phyloP scores from a whole-genome alignment of 345 rosid genomes.

The Camelina laxa region DNA sequence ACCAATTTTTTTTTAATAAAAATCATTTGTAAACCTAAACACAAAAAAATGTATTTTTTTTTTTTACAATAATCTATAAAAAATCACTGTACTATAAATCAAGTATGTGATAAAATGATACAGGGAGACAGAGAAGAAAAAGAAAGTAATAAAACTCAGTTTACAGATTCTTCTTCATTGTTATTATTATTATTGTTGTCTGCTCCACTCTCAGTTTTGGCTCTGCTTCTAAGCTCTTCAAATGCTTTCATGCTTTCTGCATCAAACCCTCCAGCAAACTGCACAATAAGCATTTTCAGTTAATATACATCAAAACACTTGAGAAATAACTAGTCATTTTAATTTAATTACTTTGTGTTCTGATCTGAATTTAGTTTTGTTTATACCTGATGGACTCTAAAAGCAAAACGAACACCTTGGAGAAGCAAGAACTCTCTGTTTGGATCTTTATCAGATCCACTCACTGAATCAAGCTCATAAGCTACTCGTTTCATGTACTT shows the following conservation, averaged over 20 bases:
- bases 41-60: neutral
- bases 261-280: slow-evolving; percentile 99
- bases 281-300: slow-evolving; percentile 35
- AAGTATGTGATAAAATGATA: slow-evolving; percentile 34
- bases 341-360: neutral
- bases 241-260: slow-evolving; percentile 99
- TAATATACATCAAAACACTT: neutral
- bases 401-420: slow-evolving; percentile 95
- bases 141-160: slow-evolving; percentile 33
- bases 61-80: slow-evolving; percentile 16
- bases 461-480: slow-evolving; percentile 76
- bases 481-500: slow-evolving; percentile 97
- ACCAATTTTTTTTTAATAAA: neutral
- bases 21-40: neutral
- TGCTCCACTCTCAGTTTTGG: slow-evolving; percentile 56
- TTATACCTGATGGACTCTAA: slow-evolving; percentile 94
- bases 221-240: slow-evolving; percentile 85
- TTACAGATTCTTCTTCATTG: slow-evolving; percentile 34
- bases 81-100: slow-evolving; percentile 38
- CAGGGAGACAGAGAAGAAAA: slow-evolving; percentile 14
- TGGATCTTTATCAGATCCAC: slow-evolving; percentile 86
- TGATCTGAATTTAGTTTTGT: neutral
- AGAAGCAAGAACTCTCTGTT: slow-evolving; percentile 90
- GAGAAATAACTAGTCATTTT: neutral
- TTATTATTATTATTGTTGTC: slow-evolving; percentile 34